A percentile compares a stretch with the other conserved stretches of the same genome.
These are phyloP conservation scores for Chaetomiaceae sp. DNA, from an alignment of 2,329 filamentous ascomycete genomes.

Conservation along the genomic window DNA sequence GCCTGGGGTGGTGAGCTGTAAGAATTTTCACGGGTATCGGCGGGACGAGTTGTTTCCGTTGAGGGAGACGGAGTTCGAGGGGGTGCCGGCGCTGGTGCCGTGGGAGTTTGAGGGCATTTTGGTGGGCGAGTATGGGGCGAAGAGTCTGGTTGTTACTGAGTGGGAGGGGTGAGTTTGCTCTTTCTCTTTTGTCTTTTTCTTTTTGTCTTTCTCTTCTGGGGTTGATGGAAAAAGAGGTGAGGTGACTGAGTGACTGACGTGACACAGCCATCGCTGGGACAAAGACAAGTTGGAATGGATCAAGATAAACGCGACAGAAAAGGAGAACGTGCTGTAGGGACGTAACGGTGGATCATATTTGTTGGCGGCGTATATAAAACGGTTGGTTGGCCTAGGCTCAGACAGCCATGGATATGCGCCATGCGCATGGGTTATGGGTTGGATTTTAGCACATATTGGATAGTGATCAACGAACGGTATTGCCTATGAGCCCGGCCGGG, in stretches of 20 bases:
- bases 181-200: slow-evolving; percentile 8
- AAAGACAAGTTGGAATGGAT: slow-evolving; percentile 57
- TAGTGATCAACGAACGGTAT: no score
- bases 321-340: neutral
- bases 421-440: no score
- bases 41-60: slow-evolving; percentile 72
- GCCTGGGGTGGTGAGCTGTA: slow-evolving; percentile 71
- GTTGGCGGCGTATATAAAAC: neutral
- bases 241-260: slow-evolving; percentile 22
- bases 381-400: no score
- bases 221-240: no score
- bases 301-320: slow-evolving; percentile 30
- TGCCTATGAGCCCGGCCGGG: no score
- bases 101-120: slow-evolving; percentile 64
- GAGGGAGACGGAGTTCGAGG: slow-evolving; percentile 70
- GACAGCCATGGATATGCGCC: no score
- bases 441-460: no score
- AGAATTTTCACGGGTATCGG: slow-evolving; percentile 71
- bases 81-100: slow-evolving; percentile 65
- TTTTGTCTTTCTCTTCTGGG: neutral
- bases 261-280: slow-evolving; percentile 57
- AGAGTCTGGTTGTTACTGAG: slow-evolving; percentile 55
- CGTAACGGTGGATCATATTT: no score
- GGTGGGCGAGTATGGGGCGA: slow-evolving; percentile 60
- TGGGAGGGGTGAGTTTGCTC: slow-evolving; percentile 54